A percentile compares a stretch with the other conserved stretches of the same genome.
Evolutionary conservation across 75 land plant species (phyloP).

Genomic region (Pinus albicaulis): DNA sequence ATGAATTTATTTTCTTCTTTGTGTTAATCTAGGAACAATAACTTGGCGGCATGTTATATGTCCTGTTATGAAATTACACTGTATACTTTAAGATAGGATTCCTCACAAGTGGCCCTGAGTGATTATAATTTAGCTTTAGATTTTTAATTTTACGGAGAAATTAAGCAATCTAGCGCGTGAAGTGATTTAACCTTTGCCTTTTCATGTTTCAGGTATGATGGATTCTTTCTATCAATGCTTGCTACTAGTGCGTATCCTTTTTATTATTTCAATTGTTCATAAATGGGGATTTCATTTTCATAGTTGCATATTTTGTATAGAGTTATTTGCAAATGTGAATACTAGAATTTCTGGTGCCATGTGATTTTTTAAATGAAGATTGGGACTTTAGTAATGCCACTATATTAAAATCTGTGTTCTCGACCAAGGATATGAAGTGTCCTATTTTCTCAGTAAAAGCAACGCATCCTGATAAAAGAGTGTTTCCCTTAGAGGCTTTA

Average conservation of each 20-base stretch:
- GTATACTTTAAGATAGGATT: neutral
- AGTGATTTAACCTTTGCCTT: neutral
- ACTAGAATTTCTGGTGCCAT: no score
- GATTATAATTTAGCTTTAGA: neutral
- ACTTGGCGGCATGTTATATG: neutral
- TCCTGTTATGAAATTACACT: neutral
- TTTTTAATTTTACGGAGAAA: neutral
- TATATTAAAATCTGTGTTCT: neutral
- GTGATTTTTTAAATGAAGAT: no score
- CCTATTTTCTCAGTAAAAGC: neutral
- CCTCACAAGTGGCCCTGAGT: neutral
- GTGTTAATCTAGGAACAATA: neutral
- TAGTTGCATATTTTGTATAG: neutral
- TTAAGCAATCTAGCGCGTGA: neutral
- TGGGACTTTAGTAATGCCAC: neutral
- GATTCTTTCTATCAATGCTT: constrained; percentile 96
- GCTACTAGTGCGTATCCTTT: constrained; percentile 96
- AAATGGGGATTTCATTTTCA: neutral
- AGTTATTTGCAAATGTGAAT: no score
- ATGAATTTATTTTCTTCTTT: neutral
- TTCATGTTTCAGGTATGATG: constrained; percentile 85
- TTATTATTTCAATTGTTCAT: neutral
- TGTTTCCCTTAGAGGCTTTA: neutral
- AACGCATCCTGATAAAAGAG: neutral
- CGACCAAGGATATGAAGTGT: neutral